Conservation (phyloP, 2,329 filamentous ascomycete species). For the Rachicladosporium sp. region DNA sequence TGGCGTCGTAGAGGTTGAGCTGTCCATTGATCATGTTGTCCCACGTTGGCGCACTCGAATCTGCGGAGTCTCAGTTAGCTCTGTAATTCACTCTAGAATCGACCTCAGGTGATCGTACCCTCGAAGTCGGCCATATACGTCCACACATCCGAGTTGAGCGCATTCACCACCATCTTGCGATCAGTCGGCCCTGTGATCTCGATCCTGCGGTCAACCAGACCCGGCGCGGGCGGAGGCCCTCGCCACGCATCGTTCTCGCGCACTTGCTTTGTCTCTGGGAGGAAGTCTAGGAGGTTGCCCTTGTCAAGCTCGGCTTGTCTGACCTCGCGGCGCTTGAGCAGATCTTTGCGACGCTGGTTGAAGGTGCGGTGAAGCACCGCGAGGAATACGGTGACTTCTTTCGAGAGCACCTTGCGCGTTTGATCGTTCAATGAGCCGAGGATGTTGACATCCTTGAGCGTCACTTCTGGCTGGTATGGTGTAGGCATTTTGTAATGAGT, state of each 20-base stretch:
- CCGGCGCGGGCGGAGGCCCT: constrained; percentile 80
- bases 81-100: too few species aligned
- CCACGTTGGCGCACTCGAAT: constrained; percentile 93
- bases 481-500: constrained; percentile 7
- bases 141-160: constrained; percentile 89
- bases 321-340: constrained; percentile 73
- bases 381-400: constrained; percentile 81
- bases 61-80: constrained; percentile 32
- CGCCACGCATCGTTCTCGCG: constrained; percentile 90
- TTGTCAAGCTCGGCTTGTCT: constrained; percentile 90
- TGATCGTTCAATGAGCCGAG: constrained; percentile 65
- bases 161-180: constrained; percentile 98
- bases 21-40: constrained; percentile 99
- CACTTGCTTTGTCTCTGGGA: constrained; percentile 90
- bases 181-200: constrained; percentile 97
- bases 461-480: constrained; percentile 39
- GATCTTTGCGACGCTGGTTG: constrained; percentile 73
- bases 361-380: constrained; percentile 91
- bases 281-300: constrained; percentile 80
- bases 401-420: constrained; percentile 82
- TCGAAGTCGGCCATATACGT: constrained; percentile 99
- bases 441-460: constrained; percentile 81
- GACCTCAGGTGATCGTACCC: constrained; percentile 40
- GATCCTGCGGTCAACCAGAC: constrained; percentile 81
- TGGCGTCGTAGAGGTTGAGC: constrained; percentile 93